Evolutionary conservation across 2,329 filamentous ascomycete genomes (phyloP), one percentile per base, ranked within the genome.

Genomic region (Aureobasidium sp.): DNA sequence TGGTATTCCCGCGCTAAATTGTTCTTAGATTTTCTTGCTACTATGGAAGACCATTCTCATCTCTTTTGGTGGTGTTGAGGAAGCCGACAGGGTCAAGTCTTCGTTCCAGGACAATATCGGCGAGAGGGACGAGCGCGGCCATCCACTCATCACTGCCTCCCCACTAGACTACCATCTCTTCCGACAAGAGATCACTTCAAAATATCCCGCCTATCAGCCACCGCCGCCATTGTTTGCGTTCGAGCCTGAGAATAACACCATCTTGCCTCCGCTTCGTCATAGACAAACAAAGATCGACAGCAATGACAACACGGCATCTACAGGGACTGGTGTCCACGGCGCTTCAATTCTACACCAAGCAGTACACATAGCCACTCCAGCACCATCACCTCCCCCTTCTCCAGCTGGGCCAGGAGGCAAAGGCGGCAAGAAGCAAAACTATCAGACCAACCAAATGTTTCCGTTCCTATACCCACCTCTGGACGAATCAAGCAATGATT

Each of bases 361-460:
- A 6, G 93, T 99, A 6, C 94, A 99, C 73, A 99, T 99, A 68
- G 94, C 94, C n/a, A 99, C 94, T 1, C 94, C 94, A 0, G 93
- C 92, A 0, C 94, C 94, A 1, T 99, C 94, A 0, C 94, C 94
- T 27, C 94, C 94, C 0, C 94, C 94, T 0, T 97, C 93, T 1
- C 94, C 94, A 11, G 87, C 88, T 37, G 92, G 84, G 0, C 83
- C 84, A 3, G 84, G 91, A 29, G 91, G 91, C 0, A 99, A 97
- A 74, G 90, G 89, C 58, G 92, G 89, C 0, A 99, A 99, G 80
- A 99, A 99, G 72, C 94, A 99, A 71, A 99, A 97, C 68, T 99
- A 99, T 70, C 94, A 99, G 74, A 99, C 94, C 0, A 99, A 99
- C 71, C 94, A 99, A 69, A 94, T 97, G 71, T 97, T 99, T 67